Conservation (phyloP, 352 stramenopile species). For the Lagenidium sp. region DNA sequence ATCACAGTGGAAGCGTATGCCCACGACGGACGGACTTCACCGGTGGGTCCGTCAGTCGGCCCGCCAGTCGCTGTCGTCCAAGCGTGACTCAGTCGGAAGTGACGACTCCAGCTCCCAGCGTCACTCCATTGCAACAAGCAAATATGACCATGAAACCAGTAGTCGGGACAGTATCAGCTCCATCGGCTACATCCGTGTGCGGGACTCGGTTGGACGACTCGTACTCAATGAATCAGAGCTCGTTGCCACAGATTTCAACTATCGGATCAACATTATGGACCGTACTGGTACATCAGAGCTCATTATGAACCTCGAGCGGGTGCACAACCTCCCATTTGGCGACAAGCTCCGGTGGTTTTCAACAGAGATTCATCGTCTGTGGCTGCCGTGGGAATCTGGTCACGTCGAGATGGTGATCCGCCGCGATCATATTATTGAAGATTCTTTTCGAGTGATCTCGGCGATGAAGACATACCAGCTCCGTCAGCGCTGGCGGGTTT, state of each 20-base stretch:
- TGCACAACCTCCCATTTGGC: constrained; percentile 69
- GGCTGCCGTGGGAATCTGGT: constrained; percentile 77
- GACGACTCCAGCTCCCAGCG: too few relatives aligned
- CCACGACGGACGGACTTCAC: constrained; percentile 58
- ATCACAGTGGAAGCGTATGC: constrained; percentile 74
- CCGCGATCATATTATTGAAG: constrained; percentile 74
- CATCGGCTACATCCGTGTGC: constrained; percentile 68
- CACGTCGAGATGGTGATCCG: constrained; percentile 73
- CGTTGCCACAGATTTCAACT: constrained; percentile 72
- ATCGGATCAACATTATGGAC: constrained; percentile 75
- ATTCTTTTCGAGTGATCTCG: constrained; percentile 76
- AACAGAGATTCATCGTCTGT: constrained; percentile 72
- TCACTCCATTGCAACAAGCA: too few relatives aligned
- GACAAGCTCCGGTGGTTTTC: constrained; percentile 80
- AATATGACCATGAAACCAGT: too few relatives aligned
- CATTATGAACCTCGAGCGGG: constrained; percentile 77
- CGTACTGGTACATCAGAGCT: constrained; percentile 55
- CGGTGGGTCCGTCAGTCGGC: constrained; percentile 50
- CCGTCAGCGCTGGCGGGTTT: constrained; percentile 70
- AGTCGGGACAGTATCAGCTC: constrained; percentile 58
- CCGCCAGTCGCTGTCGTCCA: constrained; percentile 7
- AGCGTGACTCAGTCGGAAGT: constrained; percentile 46
- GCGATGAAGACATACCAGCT: constrained; percentile 79
- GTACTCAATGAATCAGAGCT: constrained; percentile 79
- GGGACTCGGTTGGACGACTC: constrained; percentile 53